These are phyloP conservation scores for Cryptosporidium sp. DNA, from an alignment of 169 alveolate species.

Conservation along the genomic window DNA sequence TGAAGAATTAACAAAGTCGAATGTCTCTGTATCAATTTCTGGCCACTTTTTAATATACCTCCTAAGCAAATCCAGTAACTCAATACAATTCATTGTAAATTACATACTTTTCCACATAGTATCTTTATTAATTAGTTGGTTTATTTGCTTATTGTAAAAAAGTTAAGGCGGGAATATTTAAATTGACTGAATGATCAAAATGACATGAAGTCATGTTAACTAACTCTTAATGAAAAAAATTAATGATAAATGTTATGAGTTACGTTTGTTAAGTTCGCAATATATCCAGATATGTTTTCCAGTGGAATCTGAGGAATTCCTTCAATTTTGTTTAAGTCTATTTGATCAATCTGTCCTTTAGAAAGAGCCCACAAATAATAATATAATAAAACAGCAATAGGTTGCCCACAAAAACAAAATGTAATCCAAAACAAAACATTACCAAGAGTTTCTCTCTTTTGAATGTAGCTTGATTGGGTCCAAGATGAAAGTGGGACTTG, in stretches of 20 bases:
- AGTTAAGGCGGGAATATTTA: background rate
- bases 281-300: slow-evolving; percentile 65
- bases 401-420: slow-evolving; percentile 95
- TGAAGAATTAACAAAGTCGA: background rate
- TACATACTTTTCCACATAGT: background rate
- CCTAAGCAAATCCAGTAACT: background rate
- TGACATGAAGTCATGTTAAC: background rate
- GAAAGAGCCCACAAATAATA: slow-evolving; percentile 80
- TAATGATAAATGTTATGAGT: slow-evolving; percentile 61
- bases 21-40: background rate
- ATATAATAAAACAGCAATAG: slow-evolving; percentile 85
- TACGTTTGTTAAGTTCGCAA: slow-evolving; percentile 68
- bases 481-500: slow-evolving; percentile 54
- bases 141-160: background rate
- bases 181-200: background rate
- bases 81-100: slow-evolving; percentile 8
- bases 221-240: background rate
- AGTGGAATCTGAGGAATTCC: slow-evolving; percentile 74
- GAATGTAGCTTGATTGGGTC: slow-evolving; percentile 76
- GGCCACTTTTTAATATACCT: background rate
- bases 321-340: slow-evolving; percentile 57
- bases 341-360: slow-evolving; percentile 70
- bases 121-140: background rate
- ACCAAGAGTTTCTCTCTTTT: slow-evolving; percentile 86
- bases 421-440: slow-evolving; percentile 92